Percentiles rank a stretch among this genome's conserved stretches.
Evolutionary conservation across 2,329 filamentous ascomycete genomes (phyloP).

Genomic region (Acrocalymma vagum): DNA sequence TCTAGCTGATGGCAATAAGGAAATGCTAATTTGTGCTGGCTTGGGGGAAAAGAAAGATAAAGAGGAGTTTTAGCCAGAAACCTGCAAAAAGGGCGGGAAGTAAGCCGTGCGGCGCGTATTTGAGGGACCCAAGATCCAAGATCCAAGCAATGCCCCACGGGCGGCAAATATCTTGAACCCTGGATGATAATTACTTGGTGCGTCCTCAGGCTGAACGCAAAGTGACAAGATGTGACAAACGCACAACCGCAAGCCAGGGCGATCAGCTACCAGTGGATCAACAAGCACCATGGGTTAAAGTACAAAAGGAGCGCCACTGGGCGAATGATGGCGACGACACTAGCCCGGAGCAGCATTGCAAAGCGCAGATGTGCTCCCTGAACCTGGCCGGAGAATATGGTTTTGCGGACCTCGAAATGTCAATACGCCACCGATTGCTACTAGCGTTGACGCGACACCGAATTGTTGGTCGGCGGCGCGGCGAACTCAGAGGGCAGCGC

Average conservation of each 20-base stretch:
- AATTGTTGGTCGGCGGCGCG: no score
- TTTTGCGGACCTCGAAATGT: no score
- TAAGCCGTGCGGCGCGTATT: neutral
- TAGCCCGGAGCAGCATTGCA: no score
- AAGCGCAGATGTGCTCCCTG: no score
- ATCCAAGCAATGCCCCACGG: conserved; percentile 1
- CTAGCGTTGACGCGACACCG: no score
- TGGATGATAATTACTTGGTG: conserved; percentile 2
- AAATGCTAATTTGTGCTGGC: no score
- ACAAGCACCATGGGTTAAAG: conserved; percentile 14
- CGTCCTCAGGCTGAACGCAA: neutral
- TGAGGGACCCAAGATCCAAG: conserved; percentile 1
- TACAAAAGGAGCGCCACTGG: conserved; percentile 6
- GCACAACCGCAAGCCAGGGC: conserved; percentile 4
- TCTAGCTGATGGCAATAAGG: no score
- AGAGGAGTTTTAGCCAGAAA: no score
- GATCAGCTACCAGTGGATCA: conserved; percentile 8
- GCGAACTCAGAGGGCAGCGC: no score
- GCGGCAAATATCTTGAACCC: conserved; percentile 18
- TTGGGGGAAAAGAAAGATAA: no score
- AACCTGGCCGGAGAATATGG: no score
- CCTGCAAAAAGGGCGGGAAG: neutral
- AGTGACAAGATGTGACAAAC: conserved; percentile 7
- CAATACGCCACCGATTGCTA: no score
- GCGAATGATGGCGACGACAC: conserved; percentile 8